Percentiles rank a stretch among this genome's conserved stretches.
Evolutionary conservation across 768 basidiomycete genomes (phyloP).

Genomic region (Tephrocybe sp.): DNA sequence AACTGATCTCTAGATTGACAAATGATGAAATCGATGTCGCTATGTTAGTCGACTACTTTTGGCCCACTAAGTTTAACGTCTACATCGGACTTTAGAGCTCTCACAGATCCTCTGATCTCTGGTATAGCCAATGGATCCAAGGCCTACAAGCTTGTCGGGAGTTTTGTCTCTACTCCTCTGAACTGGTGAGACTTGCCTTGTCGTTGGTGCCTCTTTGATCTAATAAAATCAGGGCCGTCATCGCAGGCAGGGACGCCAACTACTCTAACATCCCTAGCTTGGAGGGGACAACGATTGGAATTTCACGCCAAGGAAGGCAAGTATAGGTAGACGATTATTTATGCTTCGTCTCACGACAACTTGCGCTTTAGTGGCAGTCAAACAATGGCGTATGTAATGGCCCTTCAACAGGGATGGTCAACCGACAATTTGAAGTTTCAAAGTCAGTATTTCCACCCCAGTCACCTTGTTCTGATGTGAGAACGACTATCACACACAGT

Average conservation of each 20-base stretch:
- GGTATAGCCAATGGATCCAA: conserved; percentile 88
- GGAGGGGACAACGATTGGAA: conserved; percentile 80
- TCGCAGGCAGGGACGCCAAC: conserved; percentile 72
- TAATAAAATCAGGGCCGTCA: conserved; percentile 71
- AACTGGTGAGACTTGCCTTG: conserved; percentile 58
- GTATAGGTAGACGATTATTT: conserved; percentile 3
- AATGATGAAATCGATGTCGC: conserved; percentile 81
- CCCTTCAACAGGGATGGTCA: conserved; percentile 81
- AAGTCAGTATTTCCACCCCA: conserved; percentile 38
- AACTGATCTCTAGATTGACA: conserved; percentile 71
- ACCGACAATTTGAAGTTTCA: conserved; percentile 63
- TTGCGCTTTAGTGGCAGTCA: conserved; percentile 64
- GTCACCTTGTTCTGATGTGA: not conserved
- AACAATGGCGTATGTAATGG: conserved; percentile 96
- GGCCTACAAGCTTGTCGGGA: conserved; percentile 89
- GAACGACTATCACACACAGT: conserved; percentile 45
- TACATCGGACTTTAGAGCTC: conserved; percentile 48
- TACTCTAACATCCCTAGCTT: conserved; percentile 74
- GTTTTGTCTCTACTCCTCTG: conserved; percentile 85
- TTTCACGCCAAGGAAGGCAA: conserved; percentile 84
- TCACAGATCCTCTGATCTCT: conserved; percentile 88
- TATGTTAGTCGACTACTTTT: conserved; percentile 48
- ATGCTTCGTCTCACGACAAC: not conserved
- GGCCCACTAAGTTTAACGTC: not conserved
- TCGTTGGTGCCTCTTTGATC: not conserved